These are phyloP conservation scores for Litsea cubeba DNA, from an alignment of 164 flowering plant genomes.

Conservation along the genomic window DNA sequence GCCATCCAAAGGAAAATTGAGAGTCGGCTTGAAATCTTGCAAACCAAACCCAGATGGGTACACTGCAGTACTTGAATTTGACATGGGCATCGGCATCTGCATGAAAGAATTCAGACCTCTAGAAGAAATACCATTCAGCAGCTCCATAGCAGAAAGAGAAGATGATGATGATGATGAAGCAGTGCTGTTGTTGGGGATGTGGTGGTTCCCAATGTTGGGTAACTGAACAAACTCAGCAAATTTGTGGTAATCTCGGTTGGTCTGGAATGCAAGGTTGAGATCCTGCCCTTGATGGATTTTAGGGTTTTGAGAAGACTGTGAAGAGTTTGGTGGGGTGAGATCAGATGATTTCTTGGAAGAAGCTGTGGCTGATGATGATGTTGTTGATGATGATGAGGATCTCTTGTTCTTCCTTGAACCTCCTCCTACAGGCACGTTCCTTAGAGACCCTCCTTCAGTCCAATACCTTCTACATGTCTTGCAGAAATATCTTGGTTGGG, in stretches of 20 bases:
- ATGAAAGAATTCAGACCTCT: constrained; percentile 59
- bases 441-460: constrained; percentile 94
- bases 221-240: constrained; percentile 27
- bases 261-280: constrained; percentile 61
- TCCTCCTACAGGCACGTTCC: constrained; percentile 94
- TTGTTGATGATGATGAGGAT: constrained; percentile 16
- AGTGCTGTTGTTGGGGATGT: neutral
- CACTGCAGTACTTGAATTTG: constrained; percentile 31
- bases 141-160: constrained; percentile 46
- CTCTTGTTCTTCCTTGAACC: constrained; percentile 92
- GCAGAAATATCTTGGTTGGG: constrained; percentile 95
- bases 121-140: constrained; percentile 35
- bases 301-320: constrained; percentile 41
- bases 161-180: constrained; percentile 20
- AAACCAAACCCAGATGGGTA: constrained; percentile 46
- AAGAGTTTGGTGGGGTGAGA: constrained; percentile 26
- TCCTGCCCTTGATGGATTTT: constrained; percentile 57
- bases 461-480: constrained; percentile 93
- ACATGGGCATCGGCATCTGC: constrained; percentile 28
- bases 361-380: neutral
- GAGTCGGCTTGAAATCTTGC: constrained; percentile 55
- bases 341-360: constrained; percentile 42
- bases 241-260: constrained; percentile 30
- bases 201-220: constrained; percentile 17
- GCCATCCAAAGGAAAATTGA: constrained; percentile 63